These are phyloP conservation scores for Diplodia intermedia DNA, from an alignment of 2,329 filamentous ascomycete species.

Conservation along the genomic window DNA sequence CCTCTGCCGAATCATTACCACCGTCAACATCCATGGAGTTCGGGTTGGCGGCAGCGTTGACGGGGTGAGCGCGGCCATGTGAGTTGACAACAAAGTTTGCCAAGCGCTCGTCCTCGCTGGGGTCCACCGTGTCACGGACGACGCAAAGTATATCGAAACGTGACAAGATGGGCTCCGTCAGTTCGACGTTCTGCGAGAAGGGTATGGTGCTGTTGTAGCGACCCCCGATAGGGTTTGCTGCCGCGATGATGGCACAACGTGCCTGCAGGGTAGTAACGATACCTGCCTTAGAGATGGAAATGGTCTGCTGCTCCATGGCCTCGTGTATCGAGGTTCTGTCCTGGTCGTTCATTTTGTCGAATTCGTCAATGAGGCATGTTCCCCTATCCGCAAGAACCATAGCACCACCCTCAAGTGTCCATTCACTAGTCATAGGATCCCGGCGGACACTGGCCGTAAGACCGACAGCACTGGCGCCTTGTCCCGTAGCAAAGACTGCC, in stretches of 20 bases:
- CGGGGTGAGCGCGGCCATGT: constrained; percentile 86
- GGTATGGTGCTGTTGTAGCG: constrained; percentile 96
- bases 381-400: constrained; percentile 98
- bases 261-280: constrained; percentile 98
- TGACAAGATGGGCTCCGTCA: constrained; percentile 95
- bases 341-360: constrained; percentile 99
- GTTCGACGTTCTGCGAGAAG: constrained; percentile 93
- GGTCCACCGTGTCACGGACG: constrained; percentile 93
- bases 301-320: constrained; percentile 99
- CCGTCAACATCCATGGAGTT: constrained; percentile 70
- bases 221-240: constrained; percentile 94
- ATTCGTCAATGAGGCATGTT: constrained; percentile 98
- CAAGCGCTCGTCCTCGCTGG: constrained; percentile 87
- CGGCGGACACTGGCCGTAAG: constrained; percentile 95
- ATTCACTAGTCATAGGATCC: constrained; percentile 89
- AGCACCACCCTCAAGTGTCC: constrained; percentile 96
- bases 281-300: constrained; percentile 97
- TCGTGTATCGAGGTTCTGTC: constrained; percentile 98
- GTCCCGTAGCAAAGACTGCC: constrained; percentile 97
- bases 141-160: constrained; percentile 98
- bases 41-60: constrained; percentile 45
- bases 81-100: constrained; percentile 95
- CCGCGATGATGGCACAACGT: constrained; percentile 93
- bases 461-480: constrained; percentile 97
- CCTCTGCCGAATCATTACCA: constrained; percentile 56